These are phyloP conservation scores for Aspergillus amoenus DNA, from an alignment of 2,329 filamentous ascomycete genomes.

Conservation along the genomic window DNA sequence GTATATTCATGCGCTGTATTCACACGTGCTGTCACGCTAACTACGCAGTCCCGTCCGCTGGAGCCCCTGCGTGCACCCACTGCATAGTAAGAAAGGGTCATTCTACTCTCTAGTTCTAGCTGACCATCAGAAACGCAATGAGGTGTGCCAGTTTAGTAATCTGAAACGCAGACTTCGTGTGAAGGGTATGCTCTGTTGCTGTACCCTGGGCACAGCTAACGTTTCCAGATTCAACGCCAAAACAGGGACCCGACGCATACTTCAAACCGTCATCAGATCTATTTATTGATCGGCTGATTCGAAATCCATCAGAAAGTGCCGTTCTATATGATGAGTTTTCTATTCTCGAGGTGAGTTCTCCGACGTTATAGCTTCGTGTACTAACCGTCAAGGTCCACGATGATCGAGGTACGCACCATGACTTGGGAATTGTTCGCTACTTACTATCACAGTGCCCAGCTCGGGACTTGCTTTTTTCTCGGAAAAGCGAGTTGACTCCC, in stretches of 20 bases:
- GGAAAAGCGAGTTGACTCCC: not conserved
- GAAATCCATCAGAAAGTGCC: not conserved
- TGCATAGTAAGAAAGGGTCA: not conserved
- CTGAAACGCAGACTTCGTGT: not conserved
- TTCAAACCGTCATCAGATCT: not conserved
- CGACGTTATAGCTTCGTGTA: not conserved
- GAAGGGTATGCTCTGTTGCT: not conserved
- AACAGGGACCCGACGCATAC: not conserved
- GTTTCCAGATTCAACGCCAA: not conserved
- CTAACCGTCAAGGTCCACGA: not conserved
- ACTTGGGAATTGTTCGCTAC: not conserved
- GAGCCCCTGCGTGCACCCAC: not conserved
- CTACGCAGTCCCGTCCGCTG: not conserved
- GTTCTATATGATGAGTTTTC: not conserved
- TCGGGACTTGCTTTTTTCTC: constrained; percentile 1
- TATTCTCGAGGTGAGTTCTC: not conserved
- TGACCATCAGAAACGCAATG: not conserved
- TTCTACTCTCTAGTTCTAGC: not conserved
- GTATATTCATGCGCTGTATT: not conserved
- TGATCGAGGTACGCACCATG: not conserved
- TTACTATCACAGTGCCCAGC: not conserved
- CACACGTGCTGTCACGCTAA: not conserved
- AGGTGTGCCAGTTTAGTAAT: not conserved
- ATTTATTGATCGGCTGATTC: not conserved
- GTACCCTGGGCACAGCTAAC: not conserved